phyloP scores from a whole-genome alignment of 2,329 filamentous ascomycete genomes.

The Apiospora phragmitis region DNA sequence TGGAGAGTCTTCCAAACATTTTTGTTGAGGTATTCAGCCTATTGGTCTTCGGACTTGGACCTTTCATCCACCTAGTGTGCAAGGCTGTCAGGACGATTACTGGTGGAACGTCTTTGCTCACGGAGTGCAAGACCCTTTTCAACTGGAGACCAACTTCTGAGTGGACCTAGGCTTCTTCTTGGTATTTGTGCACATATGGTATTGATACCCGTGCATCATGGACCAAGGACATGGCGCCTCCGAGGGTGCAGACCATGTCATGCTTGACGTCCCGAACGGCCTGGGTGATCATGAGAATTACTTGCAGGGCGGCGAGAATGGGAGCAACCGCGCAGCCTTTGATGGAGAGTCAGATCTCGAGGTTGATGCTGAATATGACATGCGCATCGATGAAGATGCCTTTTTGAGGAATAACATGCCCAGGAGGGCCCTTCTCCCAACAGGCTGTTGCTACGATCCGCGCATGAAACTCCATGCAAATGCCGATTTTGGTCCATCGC shows the following conservation, averaged over 20 bases:
- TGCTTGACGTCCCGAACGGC: constrained; percentile 44
- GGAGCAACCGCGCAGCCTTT: constrained; percentile 22
- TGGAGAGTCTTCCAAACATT: not conserved
- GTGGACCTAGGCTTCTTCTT: not conserved
- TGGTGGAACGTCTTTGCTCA: not conserved
- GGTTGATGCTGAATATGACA: constrained; percentile 32
- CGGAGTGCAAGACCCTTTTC: not conserved
- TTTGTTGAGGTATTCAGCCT: not conserved
- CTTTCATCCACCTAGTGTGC: not conserved
- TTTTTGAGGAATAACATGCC: constrained; percentile 37
- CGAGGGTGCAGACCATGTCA: constrained; percentile 46
- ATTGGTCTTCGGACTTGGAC: not conserved
- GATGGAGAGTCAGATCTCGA: constrained; percentile 37
- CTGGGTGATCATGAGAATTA: constrained; percentile 35
- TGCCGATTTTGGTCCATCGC: constrained; percentile 68
- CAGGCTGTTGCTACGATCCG: constrained; percentile 85
- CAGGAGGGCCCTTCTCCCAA: constrained; percentile 58
- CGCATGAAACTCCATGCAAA: constrained; percentile 96
- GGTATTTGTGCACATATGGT: not conserved
- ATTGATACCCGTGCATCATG: constrained; percentile 1
- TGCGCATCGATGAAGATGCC: constrained; percentile 35
- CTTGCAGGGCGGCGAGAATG: constrained; percentile 17
- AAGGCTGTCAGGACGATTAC: not conserved
- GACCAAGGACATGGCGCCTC: constrained; percentile 23
- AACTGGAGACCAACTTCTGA: not conserved